A percentile compares a stretch with the other conserved stretches of the same genome.
These are phyloP conservation scores for Clavispora phyllophila DNA, from an alignment of 805 yeast species.

Conservation along the genomic window DNA sequence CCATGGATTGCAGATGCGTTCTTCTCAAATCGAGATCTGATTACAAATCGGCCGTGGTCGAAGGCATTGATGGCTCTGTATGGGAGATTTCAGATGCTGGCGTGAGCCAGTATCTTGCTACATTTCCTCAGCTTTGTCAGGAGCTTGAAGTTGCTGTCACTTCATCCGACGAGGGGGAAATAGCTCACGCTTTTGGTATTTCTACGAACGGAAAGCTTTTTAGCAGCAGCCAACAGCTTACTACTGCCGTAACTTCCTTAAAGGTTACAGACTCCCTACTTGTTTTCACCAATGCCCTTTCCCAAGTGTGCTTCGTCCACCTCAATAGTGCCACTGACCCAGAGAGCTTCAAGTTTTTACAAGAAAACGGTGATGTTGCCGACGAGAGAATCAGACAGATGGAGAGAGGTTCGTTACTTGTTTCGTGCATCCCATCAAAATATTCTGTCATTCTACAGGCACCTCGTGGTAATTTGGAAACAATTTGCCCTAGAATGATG, in stretches of 20 bases:
- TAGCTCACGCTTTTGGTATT: conserved; percentile 61
- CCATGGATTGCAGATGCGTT: conserved; percentile 40
- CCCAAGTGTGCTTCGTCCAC: conserved; percentile 77
- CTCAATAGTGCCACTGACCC: conserved; percentile 41
- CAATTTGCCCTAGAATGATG: conserved; percentile 89
- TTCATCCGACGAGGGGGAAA: conserved; percentile 14
- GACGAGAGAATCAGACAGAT: conserved; percentile 87
- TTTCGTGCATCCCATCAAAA: conserved; percentile 74
- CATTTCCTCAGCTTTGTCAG: conserved; percentile 68
- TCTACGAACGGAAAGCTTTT: conserved; percentile 71
- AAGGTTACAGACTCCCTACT: conserved; percentile 66
- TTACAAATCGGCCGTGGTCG: conserved; percentile 47
- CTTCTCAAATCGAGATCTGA: conserved; percentile 52
- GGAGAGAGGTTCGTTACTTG: conserved; percentile 87
- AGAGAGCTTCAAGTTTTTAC: conserved; percentile 26
- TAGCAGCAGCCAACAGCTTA: conserved; percentile 53
- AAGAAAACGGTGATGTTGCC: conserved; percentile 16
- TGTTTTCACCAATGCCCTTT: conserved; percentile 83
- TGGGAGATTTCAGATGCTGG: conserved; percentile 31
- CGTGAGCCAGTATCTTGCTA: conserved; percentile 32
- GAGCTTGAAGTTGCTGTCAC: conserved; percentile 43
- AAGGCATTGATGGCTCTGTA: conserved; percentile 61
- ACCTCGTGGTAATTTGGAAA: conserved; percentile 93
- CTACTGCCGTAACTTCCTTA: conserved; percentile 78
- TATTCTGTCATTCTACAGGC: conserved; percentile 86